phyloP scores from a whole-genome alignment of 768 basidiomycete genomes.

The Leucogyrophana mollusca region DNA sequence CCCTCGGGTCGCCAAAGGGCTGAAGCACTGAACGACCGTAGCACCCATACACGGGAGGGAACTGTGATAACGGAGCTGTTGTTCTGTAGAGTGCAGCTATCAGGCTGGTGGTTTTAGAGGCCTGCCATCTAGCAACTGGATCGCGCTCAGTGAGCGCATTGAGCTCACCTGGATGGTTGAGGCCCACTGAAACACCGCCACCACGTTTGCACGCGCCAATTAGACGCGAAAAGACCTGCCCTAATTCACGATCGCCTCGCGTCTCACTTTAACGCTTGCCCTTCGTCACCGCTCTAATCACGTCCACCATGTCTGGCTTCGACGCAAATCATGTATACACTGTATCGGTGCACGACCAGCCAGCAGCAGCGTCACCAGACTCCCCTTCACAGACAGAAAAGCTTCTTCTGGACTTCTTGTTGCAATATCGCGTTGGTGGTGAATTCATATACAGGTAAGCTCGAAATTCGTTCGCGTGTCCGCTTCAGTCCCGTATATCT shows the following conservation, averaged over 20 bases:
- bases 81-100: too few species aligned
- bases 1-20: too few species aligned
- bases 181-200: too few species aligned
- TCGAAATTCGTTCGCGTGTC: slow-evolving; percentile 19
- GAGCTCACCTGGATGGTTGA: too few species aligned
- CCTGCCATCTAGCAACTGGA: too few species aligned
- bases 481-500: slow-evolving; percentile 1
- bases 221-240: slow-evolving; percentile 29
- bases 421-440: slow-evolving; percentile 84
- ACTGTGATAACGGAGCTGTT: too few species aligned
- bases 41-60: too few species aligned
- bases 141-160: too few species aligned
- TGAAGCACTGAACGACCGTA: too few species aligned
- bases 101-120: too few species aligned
- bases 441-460: slow-evolving; percentile 96
- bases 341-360: slow-evolving; percentile 71
- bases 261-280: slow-evolving; percentile 1
- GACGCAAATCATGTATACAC: slow-evolving; percentile 81
- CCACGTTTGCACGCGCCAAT: neutral
- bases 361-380: slow-evolving; percentile 57
- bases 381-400: slow-evolving; percentile 80
- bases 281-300: slow-evolving; percentile 2
- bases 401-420: slow-evolving; percentile 80
- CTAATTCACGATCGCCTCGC: slow-evolving; percentile 16
- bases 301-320: slow-evolving; percentile 75